These are phyloP conservation scores for Leccinum boreale DNA, from an alignment of 768 basidiomycete species.

Conservation along the genomic window DNA sequence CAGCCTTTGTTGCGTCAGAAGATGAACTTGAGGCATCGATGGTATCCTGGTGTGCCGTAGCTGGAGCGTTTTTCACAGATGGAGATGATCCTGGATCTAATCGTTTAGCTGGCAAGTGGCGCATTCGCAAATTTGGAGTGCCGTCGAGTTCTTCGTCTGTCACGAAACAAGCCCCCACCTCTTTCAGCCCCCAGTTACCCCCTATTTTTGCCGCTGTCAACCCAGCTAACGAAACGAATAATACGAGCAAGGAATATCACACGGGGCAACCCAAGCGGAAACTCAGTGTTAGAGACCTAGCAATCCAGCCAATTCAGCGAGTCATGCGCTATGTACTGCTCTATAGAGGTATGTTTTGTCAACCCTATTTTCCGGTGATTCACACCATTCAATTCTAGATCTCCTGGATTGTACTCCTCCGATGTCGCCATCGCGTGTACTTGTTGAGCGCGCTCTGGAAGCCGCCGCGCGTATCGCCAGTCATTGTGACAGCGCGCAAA, in stretches of 20 bases:
- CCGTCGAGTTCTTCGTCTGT: slow-evolving; percentile 1
- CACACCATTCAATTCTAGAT: slow-evolving; percentile 34
- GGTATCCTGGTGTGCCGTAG: slow-evolving; percentile 45
- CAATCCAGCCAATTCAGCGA: slow-evolving; percentile 61
- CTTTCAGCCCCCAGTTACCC: slow-evolving; percentile 10
- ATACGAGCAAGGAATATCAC: slow-evolving; percentile 3
- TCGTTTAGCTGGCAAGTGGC: slow-evolving; percentile 20
- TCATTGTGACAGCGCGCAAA: slow-evolving; percentile 60
- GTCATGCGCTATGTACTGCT: slow-evolving; percentile 62
- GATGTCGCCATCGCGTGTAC: slow-evolving; percentile 44
- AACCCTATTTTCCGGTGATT: background rate
- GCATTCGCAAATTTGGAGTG: slow-evolving; percentile 18
- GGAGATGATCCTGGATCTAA: slow-evolving; percentile 8
- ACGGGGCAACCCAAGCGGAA: slow-evolving; percentile 9
- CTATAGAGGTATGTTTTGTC: slow-evolving; percentile 47
- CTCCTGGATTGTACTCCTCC: slow-evolving; percentile 48
- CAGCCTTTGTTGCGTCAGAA: slow-evolving; percentile 53
- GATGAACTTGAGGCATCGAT: slow-evolving; percentile 53
- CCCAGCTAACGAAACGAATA: slow-evolving; percentile 3
- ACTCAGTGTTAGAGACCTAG: slow-evolving; percentile 49
- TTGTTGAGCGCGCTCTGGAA: slow-evolving; percentile 58
- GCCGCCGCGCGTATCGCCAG: slow-evolving; percentile 55
- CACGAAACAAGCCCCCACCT: slow-evolving; percentile 4
- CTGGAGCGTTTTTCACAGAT: slow-evolving; percentile 37
- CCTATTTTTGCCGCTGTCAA: slow-evolving; percentile 8